These are phyloP conservation scores for Plantago lanceolata DNA, from an alignment of 305 asterid genomes.

Conservation along the genomic window DNA sequence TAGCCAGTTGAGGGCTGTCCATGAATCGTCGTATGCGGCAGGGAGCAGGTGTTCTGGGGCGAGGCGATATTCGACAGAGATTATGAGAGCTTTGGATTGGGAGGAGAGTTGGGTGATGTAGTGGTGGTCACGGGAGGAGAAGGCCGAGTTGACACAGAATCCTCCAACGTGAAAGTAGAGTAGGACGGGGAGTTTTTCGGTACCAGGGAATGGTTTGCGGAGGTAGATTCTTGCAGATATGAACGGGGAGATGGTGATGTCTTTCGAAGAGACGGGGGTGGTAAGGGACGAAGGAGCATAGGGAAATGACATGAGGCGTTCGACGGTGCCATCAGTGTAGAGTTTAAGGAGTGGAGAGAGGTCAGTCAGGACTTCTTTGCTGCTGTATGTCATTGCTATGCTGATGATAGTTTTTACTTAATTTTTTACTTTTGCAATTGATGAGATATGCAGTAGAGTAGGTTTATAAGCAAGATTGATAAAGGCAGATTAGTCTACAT, in stretches of 20 bases:
- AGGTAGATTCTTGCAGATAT: constrained; percentile 41
- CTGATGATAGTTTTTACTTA: too few relatives aligned
- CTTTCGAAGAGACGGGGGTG: constrained; percentile 38
- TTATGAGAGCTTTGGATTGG: constrained; percentile 28
- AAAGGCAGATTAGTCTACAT: too few relatives aligned
- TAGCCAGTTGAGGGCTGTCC: constrained; percentile 35
- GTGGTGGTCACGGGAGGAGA: constrained; percentile 29
- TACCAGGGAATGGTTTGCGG: constrained; percentile 26
- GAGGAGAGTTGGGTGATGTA: constrained; percentile 25
- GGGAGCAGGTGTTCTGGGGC: constrained; percentile 39
- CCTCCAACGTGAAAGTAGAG: constrained; percentile 50
- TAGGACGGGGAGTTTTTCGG: constrained; percentile 34
- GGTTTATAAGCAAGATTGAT: too few relatives aligned
- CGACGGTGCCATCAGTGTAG: constrained; percentile 47
- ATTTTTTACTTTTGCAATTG: too few relatives aligned
- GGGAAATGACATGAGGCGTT: constrained; percentile 30
- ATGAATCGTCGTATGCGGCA: constrained; percentile 36
- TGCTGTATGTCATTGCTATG: constrained; percentile 18
- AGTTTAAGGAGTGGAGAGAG: constrained; percentile 34
- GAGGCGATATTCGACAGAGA: constrained; percentile 45
- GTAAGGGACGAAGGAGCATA: constrained; percentile 28
- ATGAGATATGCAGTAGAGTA: too few relatives aligned
- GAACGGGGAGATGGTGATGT: constrained; percentile 29
- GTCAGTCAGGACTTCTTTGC: constrained; percentile 16
- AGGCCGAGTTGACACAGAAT: constrained; percentile 43